Conservation (phyloP, 371 early-diverging fungal species). For the Rhizopus arrhizus region DNA sequence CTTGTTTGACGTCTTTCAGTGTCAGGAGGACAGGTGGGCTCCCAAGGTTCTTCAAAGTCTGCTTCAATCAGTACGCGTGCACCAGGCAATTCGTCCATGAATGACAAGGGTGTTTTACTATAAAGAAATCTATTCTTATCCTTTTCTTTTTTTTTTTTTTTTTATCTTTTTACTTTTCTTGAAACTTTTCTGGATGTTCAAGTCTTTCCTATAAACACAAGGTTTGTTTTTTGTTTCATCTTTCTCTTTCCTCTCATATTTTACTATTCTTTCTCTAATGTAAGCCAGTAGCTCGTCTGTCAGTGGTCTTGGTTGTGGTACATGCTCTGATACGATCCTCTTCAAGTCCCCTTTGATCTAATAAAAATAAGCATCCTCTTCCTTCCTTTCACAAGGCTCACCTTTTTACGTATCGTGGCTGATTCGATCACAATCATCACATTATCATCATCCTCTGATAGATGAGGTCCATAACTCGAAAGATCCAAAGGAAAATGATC, state of each 20-base stretch:
- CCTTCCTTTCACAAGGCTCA: too few relatives aligned
- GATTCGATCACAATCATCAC: neutral
- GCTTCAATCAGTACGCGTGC: neutral
- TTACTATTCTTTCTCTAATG: constrained; percentile 2
- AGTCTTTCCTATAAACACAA: constrained; percentile 1
- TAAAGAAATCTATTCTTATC: neutral
- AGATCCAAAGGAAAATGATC: neutral
- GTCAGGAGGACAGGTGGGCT: neutral
- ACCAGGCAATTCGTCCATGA: neutral
- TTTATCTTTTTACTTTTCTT: neutral
- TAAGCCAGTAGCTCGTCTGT: neutral
- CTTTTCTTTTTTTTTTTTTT: too few relatives aligned
- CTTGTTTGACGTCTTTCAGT: neutral
- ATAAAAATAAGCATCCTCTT: too few relatives aligned
- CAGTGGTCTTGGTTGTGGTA: neutral
- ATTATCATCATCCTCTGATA: neutral
- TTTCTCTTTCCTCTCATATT: neutral
- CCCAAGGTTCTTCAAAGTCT: neutral
- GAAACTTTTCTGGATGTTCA: neutral
- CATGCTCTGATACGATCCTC: neutral
- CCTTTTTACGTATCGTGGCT: neutral
- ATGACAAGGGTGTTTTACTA: neutral
- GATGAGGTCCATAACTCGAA: neutral
- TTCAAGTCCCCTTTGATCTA: neutral
- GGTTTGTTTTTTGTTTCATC: neutral